These are phyloP conservation scores for Chamaecrista fasciculata DNA, from an alignment of 306 rosid species.

Conservation along the genomic window DNA sequence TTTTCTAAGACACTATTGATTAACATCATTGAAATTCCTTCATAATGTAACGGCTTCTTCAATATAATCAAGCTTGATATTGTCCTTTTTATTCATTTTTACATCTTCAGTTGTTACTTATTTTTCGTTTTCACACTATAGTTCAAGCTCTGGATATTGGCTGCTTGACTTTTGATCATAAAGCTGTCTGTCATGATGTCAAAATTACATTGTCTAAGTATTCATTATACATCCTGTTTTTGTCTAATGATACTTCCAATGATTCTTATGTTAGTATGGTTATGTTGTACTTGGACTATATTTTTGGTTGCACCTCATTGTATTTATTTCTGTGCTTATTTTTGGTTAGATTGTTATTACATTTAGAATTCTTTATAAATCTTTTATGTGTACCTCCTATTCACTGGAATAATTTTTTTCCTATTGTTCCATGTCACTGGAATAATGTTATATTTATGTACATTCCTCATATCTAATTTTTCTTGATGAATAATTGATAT, in stretches of 20 bases:
- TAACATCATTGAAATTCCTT: not conserved
- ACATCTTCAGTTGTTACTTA: not conserved
- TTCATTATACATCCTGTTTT: not conserved
- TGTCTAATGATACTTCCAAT: not conserved
- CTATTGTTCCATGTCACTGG: conserved; percentile 15
- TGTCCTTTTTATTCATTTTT: not conserved
- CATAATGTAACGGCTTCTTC: not conserved
- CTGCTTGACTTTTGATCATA: not conserved
- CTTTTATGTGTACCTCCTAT: not conserved
- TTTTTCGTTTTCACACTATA: not conserved
- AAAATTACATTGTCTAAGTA: not conserved
- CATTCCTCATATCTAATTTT: conserved; percentile 23
- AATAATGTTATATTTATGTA: not conserved
- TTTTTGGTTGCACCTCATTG: not conserved
- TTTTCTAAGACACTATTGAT: not conserved
- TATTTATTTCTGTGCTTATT: not conserved
- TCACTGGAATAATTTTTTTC: conserved; percentile 10
- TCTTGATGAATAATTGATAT: conserved; percentile 17
- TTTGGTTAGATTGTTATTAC: not conserved
- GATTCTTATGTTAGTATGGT: not conserved
- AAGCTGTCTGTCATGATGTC: not conserved
- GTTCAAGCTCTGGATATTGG: not conserved
- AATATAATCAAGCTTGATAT: not conserved
- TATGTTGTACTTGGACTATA: not conserved
- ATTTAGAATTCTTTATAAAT: not conserved